These are phyloP conservation scores for Dalbergia cochinchinensis DNA, from an alignment of 306 rosid genomes.

Conservation along the genomic window DNA sequence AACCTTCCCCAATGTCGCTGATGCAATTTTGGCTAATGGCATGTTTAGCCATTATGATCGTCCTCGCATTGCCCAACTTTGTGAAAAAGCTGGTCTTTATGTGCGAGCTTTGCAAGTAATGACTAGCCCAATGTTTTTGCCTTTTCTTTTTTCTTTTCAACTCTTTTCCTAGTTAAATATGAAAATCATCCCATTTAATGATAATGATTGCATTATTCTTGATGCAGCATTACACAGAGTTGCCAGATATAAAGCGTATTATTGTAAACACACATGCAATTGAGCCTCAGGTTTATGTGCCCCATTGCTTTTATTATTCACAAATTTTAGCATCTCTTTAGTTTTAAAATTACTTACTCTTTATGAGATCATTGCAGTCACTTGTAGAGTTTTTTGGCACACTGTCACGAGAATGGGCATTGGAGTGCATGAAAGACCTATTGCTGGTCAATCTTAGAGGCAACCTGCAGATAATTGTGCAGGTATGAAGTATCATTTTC, in stretches of 20 bases:
- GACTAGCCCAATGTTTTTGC: slow-evolving; percentile 31
- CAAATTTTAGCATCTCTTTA: slow-evolving; percentile 28
- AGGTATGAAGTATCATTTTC: slow-evolving; percentile 55
- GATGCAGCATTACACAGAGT: slow-evolving; percentile 96
- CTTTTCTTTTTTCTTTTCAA: neutral
- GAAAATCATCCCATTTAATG: slow-evolving; percentile 17
- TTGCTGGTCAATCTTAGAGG: slow-evolving; percentile 96
- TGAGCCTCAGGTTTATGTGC: slow-evolving; percentile 90
- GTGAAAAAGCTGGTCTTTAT: slow-evolving; percentile 98
- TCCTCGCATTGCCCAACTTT: slow-evolving; percentile 94
- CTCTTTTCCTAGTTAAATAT: slow-evolving; percentile 11
- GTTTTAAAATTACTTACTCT: slow-evolving; percentile 37
- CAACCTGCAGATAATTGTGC: slow-evolving; percentile 98
- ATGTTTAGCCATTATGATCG: slow-evolving; percentile 99
- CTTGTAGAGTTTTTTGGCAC: slow-evolving; percentile 98
- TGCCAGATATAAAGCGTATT: slow-evolving; percentile 97
- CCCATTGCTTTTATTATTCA: slow-evolving; percentile 32
- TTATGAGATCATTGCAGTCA: slow-evolving; percentile 64
- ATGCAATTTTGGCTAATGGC: slow-evolving; percentile 98
- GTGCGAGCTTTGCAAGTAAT: slow-evolving; percentile 95
- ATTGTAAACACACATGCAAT: slow-evolving; percentile 98
- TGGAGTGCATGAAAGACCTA: slow-evolving; percentile 99
- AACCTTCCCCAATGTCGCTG: slow-evolving; percentile 97
- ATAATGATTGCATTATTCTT: slow-evolving; percentile 39
- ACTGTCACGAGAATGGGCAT: slow-evolving; percentile 92